Base-by-base conservation (phyloP, 805 yeast species). In the Starmerella asiatica region DNA sequence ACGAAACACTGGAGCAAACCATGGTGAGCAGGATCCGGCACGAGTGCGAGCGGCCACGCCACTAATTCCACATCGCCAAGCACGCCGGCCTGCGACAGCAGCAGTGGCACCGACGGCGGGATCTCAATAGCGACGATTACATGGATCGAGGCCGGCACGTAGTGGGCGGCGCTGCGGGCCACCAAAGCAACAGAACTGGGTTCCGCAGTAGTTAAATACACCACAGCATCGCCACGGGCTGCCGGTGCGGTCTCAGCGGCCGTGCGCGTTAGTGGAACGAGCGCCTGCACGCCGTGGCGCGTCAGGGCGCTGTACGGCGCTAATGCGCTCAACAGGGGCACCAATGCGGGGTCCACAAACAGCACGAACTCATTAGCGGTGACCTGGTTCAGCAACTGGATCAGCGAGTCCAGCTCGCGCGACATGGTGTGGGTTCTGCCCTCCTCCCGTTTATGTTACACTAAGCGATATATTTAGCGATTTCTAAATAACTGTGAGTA, bases 251-350 rank as follows among this genome's bases (percentile, higher is more conserved):
- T 15, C n/a, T n/a, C n/a, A n/a, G n/a, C n/a, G 24, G 29, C 19
- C 18, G 31, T 43, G 32, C 48, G 47, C 42, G 53, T 57, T 18
- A 73, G 59, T 71, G 77, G 73, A 32, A 64, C 57, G 4, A 72
- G 63, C 36, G 60, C 61, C 24, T 61, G 63, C 36, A 78, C 69
- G 38, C 74, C 76, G 29, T 58, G 62, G 29, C 63, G 62, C 49
- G 71, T 71, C 23, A 78, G 61, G 6, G 57, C 53, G 39, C 71
- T 66, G 54, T 76, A 76, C 9, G 78, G 71, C 11, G 75, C 68
- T 27, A 76, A 58, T 28, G 61, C 61, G 52, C 79, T 73, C 40
- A 78, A 56, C 11, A 69, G 52, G 1, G 69, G 59, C 2, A 78
- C 63, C 29, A 76, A 52, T 3, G 57, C 51, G 24, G 61, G 60